Evolutionary conservation across 257 asterid species (phyloP), one percentile per base, ranked within the genome.

Genomic region (Solanum sitiens): DNA sequence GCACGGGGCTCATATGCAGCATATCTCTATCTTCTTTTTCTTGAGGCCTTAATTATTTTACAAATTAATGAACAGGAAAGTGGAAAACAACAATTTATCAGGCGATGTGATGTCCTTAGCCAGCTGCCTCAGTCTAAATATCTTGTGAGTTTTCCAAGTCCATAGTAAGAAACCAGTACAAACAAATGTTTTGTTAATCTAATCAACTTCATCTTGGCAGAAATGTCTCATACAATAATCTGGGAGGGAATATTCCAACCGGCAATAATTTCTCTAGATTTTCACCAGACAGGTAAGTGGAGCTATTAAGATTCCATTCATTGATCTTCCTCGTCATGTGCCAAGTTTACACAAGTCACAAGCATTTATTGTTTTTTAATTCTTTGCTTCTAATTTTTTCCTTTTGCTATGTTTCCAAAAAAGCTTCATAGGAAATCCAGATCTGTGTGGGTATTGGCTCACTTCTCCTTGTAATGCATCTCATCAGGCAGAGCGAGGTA

Each of bases 211-310:
- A 13, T 72, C 75, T 67, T 84, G 83, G 63, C 94, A 97, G 99
- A 87, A 96, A 97, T n/a, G 95, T 97, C 7, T 97, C 99, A 3
- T 95, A 93, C 90, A 97, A 97, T 87, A 94, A 92, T 86, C 93
- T 97, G 39, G 96, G 87, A 11, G 99, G 99, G 53, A 90, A 90
- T 87, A 94, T 97, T 86, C 98, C 99, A 23, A 89, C 96, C 0
- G 98, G 95, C 89, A 96, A 95, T 74, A 97, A 97, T 89, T 97
- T 97, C 91, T 95, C 99, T 2, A 91, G 98, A 83, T 97, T 97
- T 91, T 89, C 94, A 27, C 96, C 99, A 0, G 98, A 96, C 71
- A 93, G 99, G 98, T 93, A 30, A 1, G 47, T 74, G 56, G 68
- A 71, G 20, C 35, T 3, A 86, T 47, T 5, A 80, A 27, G 47